Evolutionary conservation across 148 eudicot species (phyloP).

Genomic region (Oxyria digyna): DNA sequence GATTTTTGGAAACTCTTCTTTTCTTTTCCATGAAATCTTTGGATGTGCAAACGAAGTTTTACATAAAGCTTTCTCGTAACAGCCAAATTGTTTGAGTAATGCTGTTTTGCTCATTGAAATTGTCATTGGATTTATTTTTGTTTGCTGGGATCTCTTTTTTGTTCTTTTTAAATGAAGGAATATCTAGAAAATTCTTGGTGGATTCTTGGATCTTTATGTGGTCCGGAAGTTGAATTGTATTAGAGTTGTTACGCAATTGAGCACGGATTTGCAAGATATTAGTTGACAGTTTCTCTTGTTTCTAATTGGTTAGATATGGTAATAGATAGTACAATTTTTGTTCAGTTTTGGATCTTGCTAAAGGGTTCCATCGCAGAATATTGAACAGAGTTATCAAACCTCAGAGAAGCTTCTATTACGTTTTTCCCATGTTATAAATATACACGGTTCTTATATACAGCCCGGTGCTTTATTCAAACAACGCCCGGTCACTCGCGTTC

Average conservation of each 20-base stretch:
- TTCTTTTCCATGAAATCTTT: background rate
- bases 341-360: too few species aligned
- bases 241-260: background rate
- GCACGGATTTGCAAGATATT: background rate
- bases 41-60: background rate
- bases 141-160: background rate
- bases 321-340: background rate
- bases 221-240: background rate
- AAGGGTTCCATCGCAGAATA: too few species aligned
- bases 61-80: background rate
- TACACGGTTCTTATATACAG: too few species aligned
- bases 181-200: background rate
- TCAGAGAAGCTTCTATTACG: too few species aligned
- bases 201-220: background rate
- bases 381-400: too few species aligned
- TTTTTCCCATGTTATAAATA: too few species aligned
- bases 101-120: background rate
- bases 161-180: background rate
- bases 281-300: background rate
- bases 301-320: background rate
- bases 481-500: too few species aligned
- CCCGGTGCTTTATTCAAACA: too few species aligned
- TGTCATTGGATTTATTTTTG: background rate
- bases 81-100: background rate
- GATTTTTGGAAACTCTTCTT: background rate